A percentile compares a stretch with the other conserved stretches of the same genome.
Conservation (phyloP, 2,329 filamentous ascomycete species). For the Fusarium sp. region DNA sequence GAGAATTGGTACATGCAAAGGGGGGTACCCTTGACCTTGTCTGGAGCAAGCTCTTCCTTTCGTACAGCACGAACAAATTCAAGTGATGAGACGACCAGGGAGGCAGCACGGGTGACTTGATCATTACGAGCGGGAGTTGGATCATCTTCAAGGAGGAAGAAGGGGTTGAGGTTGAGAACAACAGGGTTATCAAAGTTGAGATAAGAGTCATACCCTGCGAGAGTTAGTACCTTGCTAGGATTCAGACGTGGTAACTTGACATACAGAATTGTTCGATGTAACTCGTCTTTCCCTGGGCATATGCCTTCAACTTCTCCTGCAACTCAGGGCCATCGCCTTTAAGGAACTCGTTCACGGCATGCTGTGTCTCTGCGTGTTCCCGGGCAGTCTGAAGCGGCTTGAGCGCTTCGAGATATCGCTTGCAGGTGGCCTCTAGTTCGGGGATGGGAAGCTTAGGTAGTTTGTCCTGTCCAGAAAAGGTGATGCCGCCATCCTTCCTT, state of each 20-base stretch:
- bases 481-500: constrained; percentile 77
- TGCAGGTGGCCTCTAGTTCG: constrained; percentile 81
- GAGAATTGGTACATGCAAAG: constrained; percentile 99
- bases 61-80: constrained; percentile 94
- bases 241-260: background rate
- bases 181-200: constrained; percentile 98
- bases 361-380: constrained; percentile 85
- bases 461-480: constrained; percentile 88
- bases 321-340: constrained; percentile 83
- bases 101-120: constrained; percentile 94
- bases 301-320: constrained; percentile 90
- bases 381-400: constrained; percentile 83
- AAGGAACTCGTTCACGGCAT: constrained; percentile 86
- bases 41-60: constrained; percentile 91
- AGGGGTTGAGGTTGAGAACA: constrained; percentile 96
- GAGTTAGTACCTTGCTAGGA: constrained; percentile 16
- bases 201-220: constrained; percentile 95
- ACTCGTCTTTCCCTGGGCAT: constrained; percentile 90
- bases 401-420: constrained; percentile 83
- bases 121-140: constrained; percentile 96
- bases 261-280: constrained; percentile 99
- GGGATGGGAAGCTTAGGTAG: constrained; percentile 94
- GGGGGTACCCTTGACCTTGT: constrained; percentile 84
- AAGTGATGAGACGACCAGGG: constrained; percentile 88
- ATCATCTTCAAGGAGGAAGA: constrained; percentile 97